Conservation (phyloP, 352 stramenopile species). For the Chrysophaeum taylorii region DNA sequence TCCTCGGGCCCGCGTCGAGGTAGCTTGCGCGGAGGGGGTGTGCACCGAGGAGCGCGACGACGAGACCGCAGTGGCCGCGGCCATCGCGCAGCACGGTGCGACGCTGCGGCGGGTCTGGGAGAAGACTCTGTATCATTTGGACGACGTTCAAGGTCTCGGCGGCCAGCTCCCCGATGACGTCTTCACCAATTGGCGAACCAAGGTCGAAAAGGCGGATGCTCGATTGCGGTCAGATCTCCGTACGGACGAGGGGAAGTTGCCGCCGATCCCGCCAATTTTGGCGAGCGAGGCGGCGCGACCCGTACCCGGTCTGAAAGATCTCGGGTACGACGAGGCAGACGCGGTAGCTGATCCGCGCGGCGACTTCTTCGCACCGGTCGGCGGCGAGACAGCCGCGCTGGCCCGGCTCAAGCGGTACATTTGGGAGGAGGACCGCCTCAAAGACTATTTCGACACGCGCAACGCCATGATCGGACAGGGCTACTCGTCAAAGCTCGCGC, state of each 20-base stretch:
- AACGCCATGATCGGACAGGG: slow-evolving; percentile 68
- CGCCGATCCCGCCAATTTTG: slow-evolving; percentile 16
- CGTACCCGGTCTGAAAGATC: slow-evolving; percentile 44
- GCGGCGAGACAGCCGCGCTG: slow-evolving; percentile 56
- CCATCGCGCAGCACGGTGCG: slow-evolving; percentile 25
- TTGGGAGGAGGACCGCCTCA: slow-evolving; percentile 54
- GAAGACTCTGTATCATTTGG: slow-evolving; percentile 57
- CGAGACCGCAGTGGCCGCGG: slow-evolving; percentile 39
- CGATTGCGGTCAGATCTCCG: slow-evolving; percentile 33
- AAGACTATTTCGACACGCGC: slow-evolving; percentile 65
- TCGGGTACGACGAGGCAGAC: slow-evolving; percentile 48
- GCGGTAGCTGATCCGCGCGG: slow-evolving; percentile 33
- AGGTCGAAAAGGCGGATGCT: slow-evolving; percentile 52
- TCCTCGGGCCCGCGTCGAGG: too few species aligned
- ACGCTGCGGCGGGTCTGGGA: slow-evolving; percentile 50
- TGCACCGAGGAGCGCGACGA: slow-evolving; percentile 51
- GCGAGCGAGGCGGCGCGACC: neutral
- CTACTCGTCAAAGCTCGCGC: slow-evolving; percentile 71
- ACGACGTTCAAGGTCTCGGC: slow-evolving; percentile 35
- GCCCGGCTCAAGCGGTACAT: slow-evolving; percentile 58
- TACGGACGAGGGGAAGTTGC: neutral
- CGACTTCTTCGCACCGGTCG: slow-evolving; percentile 48
- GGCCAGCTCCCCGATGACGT: slow-evolving; percentile 49
- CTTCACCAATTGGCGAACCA: slow-evolving; percentile 62
- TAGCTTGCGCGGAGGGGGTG: slow-evolving; percentile 51